Conservation (phyloP, 768 basidiomycete species). For the Collybia sordida region DNA sequence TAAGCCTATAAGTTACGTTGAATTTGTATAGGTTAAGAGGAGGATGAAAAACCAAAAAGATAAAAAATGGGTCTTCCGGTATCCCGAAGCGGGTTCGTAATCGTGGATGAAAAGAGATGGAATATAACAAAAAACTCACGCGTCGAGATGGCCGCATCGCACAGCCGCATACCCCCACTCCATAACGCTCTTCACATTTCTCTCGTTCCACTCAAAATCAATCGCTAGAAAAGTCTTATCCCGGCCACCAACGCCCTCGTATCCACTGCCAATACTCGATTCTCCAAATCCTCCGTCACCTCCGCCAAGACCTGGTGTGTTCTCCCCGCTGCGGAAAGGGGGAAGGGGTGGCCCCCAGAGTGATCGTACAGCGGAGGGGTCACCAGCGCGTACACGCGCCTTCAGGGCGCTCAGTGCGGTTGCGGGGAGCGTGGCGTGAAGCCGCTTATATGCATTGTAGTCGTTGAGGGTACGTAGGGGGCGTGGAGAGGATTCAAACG, state of each 20-base stretch:
- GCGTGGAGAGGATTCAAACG: constrained; percentile 69
- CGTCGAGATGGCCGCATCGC: constrained; percentile 67
- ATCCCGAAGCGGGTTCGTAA: no score
- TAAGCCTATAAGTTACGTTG: constrained; percentile 38
- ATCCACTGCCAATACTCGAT: no score
- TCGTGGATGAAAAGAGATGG: background rate
- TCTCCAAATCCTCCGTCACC: no score
- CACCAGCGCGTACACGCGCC: constrained; percentile 61
- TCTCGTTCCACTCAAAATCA: constrained; percentile 75
- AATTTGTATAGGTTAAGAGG: background rate
- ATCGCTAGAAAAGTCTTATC: constrained; percentile 78
- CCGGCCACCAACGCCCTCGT: constrained; percentile 14
- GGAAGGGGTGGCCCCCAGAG: constrained; percentile 52
- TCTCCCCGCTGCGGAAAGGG: no score
- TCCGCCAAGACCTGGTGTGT: no score
- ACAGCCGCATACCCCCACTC: constrained; percentile 87
- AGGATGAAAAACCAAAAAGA: no score
- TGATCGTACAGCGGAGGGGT: constrained; percentile 60
- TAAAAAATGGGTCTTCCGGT: no score
- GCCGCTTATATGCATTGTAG: constrained; percentile 64
- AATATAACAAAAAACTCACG: constrained; percentile 41
- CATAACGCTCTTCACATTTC: constrained; percentile 63
- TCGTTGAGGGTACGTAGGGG: constrained; percentile 72
- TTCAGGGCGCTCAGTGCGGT: constrained; percentile 66
- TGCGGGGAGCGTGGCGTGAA: constrained; percentile 71